A percentile compares a stretch with the other conserved stretches of the same genome.
Evolutionary conservation across 768 basidiomycete genomes (phyloP).

Genomic region (Lepiota brunneoincarnata): DNA sequence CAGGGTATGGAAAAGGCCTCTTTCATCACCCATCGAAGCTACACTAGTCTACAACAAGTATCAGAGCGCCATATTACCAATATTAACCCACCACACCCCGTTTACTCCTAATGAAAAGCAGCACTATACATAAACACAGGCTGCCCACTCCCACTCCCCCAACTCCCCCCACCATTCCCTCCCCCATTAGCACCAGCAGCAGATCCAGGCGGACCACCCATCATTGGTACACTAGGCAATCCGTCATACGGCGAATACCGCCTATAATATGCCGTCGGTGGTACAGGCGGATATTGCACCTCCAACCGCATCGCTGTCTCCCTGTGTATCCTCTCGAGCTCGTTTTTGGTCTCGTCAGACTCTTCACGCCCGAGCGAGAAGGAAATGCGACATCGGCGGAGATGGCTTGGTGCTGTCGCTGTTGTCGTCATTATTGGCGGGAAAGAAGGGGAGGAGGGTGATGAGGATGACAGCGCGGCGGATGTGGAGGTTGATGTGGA

Average conservation of each 20-base stretch:
- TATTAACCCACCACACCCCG: too few relatives aligned
- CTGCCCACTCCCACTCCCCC: constrained; percentile 2
- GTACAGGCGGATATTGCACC: constrained; percentile 7
- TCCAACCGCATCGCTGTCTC: constrained; percentile 8
- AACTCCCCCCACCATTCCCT: neutral
- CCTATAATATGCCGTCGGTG: neutral
- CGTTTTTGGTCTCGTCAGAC: neutral
- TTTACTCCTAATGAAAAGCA: constrained; percentile 6
- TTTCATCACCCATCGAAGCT: too few relatives aligned
- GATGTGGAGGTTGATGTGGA: neutral
- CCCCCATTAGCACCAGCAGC: neutral
- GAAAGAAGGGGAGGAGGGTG: neutral
- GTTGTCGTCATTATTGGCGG: neutral
- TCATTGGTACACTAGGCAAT: constrained; percentile 8
- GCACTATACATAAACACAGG: constrained; percentile 12
- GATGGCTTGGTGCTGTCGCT: neutral
- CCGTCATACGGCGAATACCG: constrained; percentile 10
- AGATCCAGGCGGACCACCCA: neutral
- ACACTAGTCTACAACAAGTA: too few relatives aligned
- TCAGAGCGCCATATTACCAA: too few relatives aligned
- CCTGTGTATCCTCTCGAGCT: constrained; percentile 1
- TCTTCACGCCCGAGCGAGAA: constrained; percentile 7
- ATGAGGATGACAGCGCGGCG: neutral
- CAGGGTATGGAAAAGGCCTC: too few relatives aligned
- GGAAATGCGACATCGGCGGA: constrained; percentile 1